These are phyloP conservation scores for Eutrema heterophyllum DNA, from an alignment of 345 rosid genomes.

Conservation along the genomic window DNA sequence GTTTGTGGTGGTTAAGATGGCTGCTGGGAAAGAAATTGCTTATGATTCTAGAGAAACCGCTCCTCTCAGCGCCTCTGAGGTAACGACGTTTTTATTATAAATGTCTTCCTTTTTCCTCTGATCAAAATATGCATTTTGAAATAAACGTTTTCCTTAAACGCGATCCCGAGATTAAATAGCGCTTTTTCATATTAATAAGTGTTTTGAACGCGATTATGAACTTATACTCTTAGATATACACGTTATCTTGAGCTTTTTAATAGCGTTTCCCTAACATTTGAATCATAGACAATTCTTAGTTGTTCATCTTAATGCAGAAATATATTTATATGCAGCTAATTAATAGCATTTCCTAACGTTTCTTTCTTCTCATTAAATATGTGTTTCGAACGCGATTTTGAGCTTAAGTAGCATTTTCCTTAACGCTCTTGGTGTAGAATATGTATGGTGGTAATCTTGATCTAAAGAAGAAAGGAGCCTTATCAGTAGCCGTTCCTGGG, in stretches of 20 bases:
- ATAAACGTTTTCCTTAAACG: background rate
- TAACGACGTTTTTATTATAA: conserved; percentile 2
- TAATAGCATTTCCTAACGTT: background rate
- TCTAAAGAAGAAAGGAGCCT: conserved; percentile 38
- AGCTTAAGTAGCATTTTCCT: background rate
- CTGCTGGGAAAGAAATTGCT: conserved; percentile 33
- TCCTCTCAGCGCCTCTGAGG: conserved; percentile 52
- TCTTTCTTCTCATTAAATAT: background rate
- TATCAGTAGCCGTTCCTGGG: conserved; percentile 61
- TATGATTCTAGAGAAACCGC: conserved; percentile 69
- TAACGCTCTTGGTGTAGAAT: conserved; percentile 31
- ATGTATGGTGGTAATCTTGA: conserved; percentile 43
- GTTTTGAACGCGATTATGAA: too few relatives aligned
- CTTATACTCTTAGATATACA: too few relatives aligned
- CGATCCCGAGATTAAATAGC: too few relatives aligned
- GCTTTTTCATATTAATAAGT: too few relatives aligned
- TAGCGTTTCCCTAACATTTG: background rate
- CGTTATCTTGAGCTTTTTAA: too few relatives aligned
- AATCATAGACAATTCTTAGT: background rate
- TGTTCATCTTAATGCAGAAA: background rate
- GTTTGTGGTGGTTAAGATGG: conserved; percentile 39
- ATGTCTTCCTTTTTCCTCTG: background rate
- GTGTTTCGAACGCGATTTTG: background rate
- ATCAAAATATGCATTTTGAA: background rate
- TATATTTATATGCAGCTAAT: too few relatives aligned